Percentiles rank a stretch among this genome's conserved stretches.
These are phyloP conservation scores for Talaromyces amestolkiae DNA, from an alignment of 2,329 filamentous ascomycete species.

Conservation along the genomic window DNA sequence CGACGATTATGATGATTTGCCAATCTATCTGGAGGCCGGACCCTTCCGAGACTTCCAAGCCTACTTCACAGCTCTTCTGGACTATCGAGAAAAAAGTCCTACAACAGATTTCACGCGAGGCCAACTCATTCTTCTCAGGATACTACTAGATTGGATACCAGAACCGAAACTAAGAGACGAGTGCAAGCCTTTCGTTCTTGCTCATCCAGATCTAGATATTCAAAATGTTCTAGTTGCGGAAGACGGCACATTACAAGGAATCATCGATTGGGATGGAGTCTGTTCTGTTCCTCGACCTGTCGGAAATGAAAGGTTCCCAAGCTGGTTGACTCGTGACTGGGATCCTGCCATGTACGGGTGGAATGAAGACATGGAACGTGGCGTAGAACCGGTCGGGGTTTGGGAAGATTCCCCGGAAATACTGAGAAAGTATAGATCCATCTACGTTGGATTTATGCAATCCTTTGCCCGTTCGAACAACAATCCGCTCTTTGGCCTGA, in stretches of 20 bases:
- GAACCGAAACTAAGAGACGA: neutral
- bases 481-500: neutral
- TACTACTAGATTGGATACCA: neutral
- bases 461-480: neutral
- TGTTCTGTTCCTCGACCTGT: slow-evolving; percentile 15
- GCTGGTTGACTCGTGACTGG: slow-evolving; percentile 22
- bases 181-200: slow-evolving; percentile 24
- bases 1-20: neutral
- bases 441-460: neutral
- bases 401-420: neutral
- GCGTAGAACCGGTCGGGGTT: neutral
- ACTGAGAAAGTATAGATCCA: neutral
- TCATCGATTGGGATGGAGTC: slow-evolving; percentile 22
- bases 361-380: slow-evolving; percentile 2
- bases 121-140: neutral
- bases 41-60: neutral
- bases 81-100: too few relatives aligned
- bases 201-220: slow-evolving; percentile 32
- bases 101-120: neutral
- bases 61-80: neutral
- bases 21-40: neutral
- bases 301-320: slow-evolving; percentile 19
- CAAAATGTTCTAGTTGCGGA: slow-evolving; percentile 32
- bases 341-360: slow-evolving; percentile 18
- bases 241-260: slow-evolving; percentile 17